phyloP scores from a whole-genome alignment of 2,329 filamentous ascomycete genomes.

The Arthrinium puccinioides region DNA sequence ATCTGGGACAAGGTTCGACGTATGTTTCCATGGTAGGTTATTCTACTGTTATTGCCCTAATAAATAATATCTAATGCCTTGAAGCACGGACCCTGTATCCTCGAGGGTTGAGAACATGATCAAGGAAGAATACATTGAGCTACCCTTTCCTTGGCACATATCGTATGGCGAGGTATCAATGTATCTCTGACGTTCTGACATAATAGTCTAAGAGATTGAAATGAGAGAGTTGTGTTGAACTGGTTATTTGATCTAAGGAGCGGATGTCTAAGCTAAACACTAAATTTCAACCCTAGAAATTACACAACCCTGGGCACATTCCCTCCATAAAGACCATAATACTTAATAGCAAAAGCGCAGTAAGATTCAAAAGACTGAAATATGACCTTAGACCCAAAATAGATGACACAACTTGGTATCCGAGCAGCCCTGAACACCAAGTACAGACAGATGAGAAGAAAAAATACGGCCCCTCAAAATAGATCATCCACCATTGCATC shows the following conservation, averaged over 20 bases:
- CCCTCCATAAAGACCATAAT: too few species aligned
- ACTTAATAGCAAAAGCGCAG: too few species aligned
- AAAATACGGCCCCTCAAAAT: too few species aligned
- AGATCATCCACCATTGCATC: too few species aligned
- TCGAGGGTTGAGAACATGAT: not conserved
- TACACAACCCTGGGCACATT: too few species aligned
- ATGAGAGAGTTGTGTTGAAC: not conserved
- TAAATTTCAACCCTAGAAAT: not conserved
- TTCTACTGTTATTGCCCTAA: not conserved
- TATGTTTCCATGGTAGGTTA: not conserved
- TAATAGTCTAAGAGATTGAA: not conserved
- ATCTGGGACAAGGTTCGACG: conserved; percentile 5
- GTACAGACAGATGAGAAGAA: too few species aligned
- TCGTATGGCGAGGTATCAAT: not conserved
- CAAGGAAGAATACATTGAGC: not conserved
- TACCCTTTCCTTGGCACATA: not conserved
- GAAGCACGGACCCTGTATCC: not conserved
- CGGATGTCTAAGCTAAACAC: not conserved
- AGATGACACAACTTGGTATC: too few species aligned
- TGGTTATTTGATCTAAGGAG: not conserved
- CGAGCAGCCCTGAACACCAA: too few species aligned
- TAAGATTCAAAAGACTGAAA: too few species aligned
- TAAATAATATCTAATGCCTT: not conserved
- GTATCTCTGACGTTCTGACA: not conserved
- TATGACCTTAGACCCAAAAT: too few species aligned